Base-by-base conservation (phyloP, 192 early-diverging fungal species). In the Dimargaris cristalligena region DNA sequence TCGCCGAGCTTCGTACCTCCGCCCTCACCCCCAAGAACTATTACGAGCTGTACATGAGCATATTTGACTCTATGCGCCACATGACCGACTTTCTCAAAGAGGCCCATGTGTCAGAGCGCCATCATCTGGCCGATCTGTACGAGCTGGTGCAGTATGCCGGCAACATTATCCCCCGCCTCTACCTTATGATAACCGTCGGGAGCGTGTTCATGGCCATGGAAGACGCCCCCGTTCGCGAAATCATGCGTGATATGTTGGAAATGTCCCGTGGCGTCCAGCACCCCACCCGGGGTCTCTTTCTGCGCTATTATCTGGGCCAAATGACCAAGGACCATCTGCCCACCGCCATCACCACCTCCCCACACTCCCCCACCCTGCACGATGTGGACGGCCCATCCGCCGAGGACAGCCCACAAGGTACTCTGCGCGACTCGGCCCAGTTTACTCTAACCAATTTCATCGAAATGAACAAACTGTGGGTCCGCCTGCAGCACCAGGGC, bases 401-500 rank as follows among this genome's bases (percentile, higher is more conserved):
- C 26, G 9, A 2, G 3, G 44, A 59, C 34, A 22, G 14, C 26
- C 32, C 23, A 14, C 83, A 85, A 63, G 94, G 92, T 57, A 88
- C 83, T 57, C 76, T 96, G 50, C 69, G 82, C 57, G 93, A 97
- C 68, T 91, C 93, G 3, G 94, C 95, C 61, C 81, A 88, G 44
- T 99, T 99, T 64, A 94, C 90, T 60, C 71, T 99, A 35, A 92
- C 87, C 46, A 97, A 99, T 65, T 97, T 97, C 75, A 88, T 92
- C 34, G 97, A 99, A 75, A 99, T 95, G 93, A 99, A 99, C 75
- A 99, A 99, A 74, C 79, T 99, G 20, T 99, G 97, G 97, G 97
- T 99, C 13, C 88, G 97, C 0, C 68, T 99, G 63, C 97, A 99
- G 71, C 88, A 93, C 71, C 91, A 95, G 67, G 97, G 97, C 22